Base-by-base conservation (phyloP, 805 yeast genomes). In the Vanderwaltozyma tropicalis region DNA sequence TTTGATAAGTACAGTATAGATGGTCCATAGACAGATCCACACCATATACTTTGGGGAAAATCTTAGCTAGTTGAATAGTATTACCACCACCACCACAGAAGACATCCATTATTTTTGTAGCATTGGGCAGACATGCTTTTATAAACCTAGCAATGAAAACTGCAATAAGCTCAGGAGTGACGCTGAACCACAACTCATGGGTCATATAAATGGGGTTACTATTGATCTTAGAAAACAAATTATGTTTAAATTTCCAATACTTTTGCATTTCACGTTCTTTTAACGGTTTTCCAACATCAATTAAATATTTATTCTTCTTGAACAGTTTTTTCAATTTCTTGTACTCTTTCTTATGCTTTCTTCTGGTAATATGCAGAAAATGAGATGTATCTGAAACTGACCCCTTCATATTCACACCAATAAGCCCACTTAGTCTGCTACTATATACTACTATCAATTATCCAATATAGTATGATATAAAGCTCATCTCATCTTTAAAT, bases 61-160 rank as follows among this genome's bases (percentile, higher is more conserved):
- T 44, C 38, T 64, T 50, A 34, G 88, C 83, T 55, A 87, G 73
- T 47, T 84, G 94, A 17, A 84, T 80, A 1, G 82, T 63, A 51
- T 85, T 85, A 0, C 95, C 95, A 1, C 94, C 95, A 1, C 87
- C 95, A 0, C 95, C 95, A 45, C 89, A 78, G 48, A 84, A 83
- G 2, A 82, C 68, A 50, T 86, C 95, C 12, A 80, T 54, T 0
- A 78, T 60, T 3, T 61, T 65, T 3, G 46, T 48, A 2, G 74
- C 68, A 0, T 68, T 51, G 0, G 78, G 84, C 17, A 74, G 53
- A 40, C 78, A 67, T 13, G 70, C 67, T 35, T 63, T 57, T 14
- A 78, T 58, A 40, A 74, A 68, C 38, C 69, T 66, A 0, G 87
- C 80, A 0, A 71, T 58, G 47, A 74, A 76, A 5, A 62, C 59